Evolutionary conservation across 202 grass and related monocot species (phyloP).

Genomic region (Panicum hallii): DNA sequence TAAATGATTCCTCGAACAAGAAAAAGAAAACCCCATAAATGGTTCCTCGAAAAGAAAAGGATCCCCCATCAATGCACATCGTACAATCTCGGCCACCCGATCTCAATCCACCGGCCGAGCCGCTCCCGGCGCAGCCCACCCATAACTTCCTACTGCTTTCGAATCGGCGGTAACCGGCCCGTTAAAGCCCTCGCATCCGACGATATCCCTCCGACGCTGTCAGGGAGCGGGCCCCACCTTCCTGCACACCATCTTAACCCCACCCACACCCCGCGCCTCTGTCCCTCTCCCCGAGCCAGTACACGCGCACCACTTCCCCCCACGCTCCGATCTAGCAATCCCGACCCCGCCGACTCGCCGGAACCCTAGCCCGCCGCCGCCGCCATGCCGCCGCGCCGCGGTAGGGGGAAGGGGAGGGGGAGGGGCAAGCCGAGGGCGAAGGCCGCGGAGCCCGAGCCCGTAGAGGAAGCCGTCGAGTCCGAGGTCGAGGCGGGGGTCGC

Average conservation of each 20-base stretch:
- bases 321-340: slow-evolving; percentile 47
- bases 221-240: slow-evolving; percentile 36
- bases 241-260: slow-evolving; percentile 35
- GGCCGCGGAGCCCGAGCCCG: slow-evolving; percentile 25
- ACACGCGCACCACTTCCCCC: slow-evolving; percentile 31
- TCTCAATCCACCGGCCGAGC: neutral
- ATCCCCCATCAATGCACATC: slow-evolving; percentile 11
- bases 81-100: slow-evolving; percentile 2
- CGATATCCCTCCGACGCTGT: slow-evolving; percentile 38
- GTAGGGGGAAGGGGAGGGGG: slow-evolving; percentile 2
- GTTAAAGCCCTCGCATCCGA: slow-evolving; percentile 40
- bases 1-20: neutral
- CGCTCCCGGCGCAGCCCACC: neutral
- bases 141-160: slow-evolving; percentile 12
- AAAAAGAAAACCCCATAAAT: slow-evolving; percentile 12
- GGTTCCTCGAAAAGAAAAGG: neutral
- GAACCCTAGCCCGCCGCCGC: slow-evolving; percentile 54
- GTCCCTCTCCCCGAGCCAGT: slow-evolving; percentile 18
- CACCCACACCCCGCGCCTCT: neutral
- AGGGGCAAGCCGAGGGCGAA: slow-evolving; percentile 21
- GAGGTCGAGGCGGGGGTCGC: slow-evolving; percentile 41
- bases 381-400: slow-evolving; percentile 59
- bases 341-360: slow-evolving; percentile 41
- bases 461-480: slow-evolving; percentile 46
- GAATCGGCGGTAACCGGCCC: slow-evolving; percentile 14